Evolutionary conservation across 768 basidiomycete genomes (phyloP).

Genomic region (Arthromyces matolae): DNA sequence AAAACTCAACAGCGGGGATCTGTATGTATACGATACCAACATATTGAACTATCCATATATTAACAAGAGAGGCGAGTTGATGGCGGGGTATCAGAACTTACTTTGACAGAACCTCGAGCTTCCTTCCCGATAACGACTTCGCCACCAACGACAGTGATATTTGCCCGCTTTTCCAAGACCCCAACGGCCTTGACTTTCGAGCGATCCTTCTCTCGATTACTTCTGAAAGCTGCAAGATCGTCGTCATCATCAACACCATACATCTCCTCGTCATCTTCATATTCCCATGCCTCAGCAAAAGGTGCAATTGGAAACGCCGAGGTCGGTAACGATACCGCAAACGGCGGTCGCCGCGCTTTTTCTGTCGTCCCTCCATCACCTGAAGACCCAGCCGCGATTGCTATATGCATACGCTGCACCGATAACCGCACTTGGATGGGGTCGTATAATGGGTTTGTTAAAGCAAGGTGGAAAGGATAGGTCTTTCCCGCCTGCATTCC

Average conservation of each 20-base stretch:
- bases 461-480: constrained; percentile 84
- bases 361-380: constrained; percentile 40
- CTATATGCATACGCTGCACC: constrained; percentile 63
- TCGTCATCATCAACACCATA: constrained; percentile 67
- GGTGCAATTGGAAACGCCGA: constrained; percentile 79
- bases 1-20: no score
- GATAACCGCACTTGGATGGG: constrained; percentile 89
- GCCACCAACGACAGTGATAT: constrained; percentile 83
- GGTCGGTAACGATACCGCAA: constrained; percentile 77
- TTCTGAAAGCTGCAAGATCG: constrained; percentile 29
- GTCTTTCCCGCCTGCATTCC: constrained; percentile 71
- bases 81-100: constrained; percentile 31
- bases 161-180: constrained; percentile 85
- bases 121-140: constrained; percentile 85
- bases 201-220: constrained; percentile 42
- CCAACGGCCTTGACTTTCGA: constrained; percentile 60
- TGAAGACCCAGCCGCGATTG: constrained; percentile 33
- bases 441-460: constrained; percentile 95
- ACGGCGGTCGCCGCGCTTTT: constrained; percentile 66
- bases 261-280: constrained; percentile 95
- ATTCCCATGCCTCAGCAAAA: constrained; percentile 97
- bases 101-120: constrained; percentile 74
- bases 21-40: constrained; percentile 91
- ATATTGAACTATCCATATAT: constrained; percentile 75
- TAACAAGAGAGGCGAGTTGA: neutral